Percentiles rank a stretch among this genome's conserved stretches.
These are phyloP conservation scores for Castanopsis chinensis DNA, from an alignment of 306 rosid species.

Conservation along the genomic window DNA sequence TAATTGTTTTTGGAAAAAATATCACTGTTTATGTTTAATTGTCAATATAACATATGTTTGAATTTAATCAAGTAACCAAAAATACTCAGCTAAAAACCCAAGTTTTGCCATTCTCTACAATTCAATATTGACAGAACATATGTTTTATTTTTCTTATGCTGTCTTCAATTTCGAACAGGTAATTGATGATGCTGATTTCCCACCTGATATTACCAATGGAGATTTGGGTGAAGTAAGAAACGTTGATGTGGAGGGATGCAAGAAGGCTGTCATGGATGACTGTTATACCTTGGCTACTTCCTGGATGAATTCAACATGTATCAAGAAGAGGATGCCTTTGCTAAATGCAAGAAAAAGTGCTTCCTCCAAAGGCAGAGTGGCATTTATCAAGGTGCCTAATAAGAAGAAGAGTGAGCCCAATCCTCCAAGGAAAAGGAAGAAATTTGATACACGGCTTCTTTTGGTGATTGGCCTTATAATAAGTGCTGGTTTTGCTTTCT, in stretches of 20 bases:
- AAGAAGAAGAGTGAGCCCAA: neutral
- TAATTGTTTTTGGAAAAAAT: no score
- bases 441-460: slow-evolving; percentile 7
- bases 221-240: neutral
- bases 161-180: no score
- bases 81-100: no score
- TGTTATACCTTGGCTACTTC: slow-evolving; percentile 30
- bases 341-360: slow-evolving; percentile 34
- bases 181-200: slow-evolving; percentile 33
- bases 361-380: slow-evolving; percentile 28
- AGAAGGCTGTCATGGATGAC: slow-evolving; percentile 30
- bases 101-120: no score
- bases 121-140: no score
- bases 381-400: slow-evolving; percentile 20
- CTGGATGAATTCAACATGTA: slow-evolving; percentile 16
- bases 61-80: no score
- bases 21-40: no score
- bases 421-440: neutral
- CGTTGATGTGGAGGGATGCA: slow-evolving; percentile 23
- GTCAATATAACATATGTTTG: no score
- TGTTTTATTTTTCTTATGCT: no score
- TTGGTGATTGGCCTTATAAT: slow-evolving; percentile 24
- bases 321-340: slow-evolving; percentile 30
- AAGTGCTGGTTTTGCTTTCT: slow-evolving; percentile 29
- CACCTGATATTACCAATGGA: neutral